phyloP scores from a whole-genome alignment of 495 filamentous ascomycete species.

The Aspergillus cristatus region DNA sequence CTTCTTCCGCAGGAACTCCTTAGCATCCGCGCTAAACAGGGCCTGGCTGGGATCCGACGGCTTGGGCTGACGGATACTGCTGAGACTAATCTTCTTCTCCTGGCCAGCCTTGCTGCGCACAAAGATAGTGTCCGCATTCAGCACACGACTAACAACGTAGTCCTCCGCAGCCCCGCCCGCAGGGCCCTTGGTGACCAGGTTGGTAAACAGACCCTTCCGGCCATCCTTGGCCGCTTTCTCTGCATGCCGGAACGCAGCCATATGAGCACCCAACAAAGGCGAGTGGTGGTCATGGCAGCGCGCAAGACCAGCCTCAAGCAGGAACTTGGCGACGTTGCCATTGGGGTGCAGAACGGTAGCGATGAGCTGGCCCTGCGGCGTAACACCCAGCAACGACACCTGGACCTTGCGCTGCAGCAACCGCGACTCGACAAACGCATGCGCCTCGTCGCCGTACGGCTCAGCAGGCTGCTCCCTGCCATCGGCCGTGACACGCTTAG shows the following conservation, averaged over 20 bases:
- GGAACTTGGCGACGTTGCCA: constrained; percentile 82
- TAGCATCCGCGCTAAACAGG: constrained; percentile 84
- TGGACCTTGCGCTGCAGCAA: constrained; percentile 79
- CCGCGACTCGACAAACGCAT: constrained; percentile 73
- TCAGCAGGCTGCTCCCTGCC: constrained; percentile 76
- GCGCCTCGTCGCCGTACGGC: constrained; percentile 78
- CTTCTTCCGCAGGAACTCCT: constrained; percentile 89
- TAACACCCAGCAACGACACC: constrained; percentile 72
- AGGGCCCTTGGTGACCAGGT: constrained; percentile 52
- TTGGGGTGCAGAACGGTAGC: constrained; percentile 74
- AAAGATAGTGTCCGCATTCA: constrained; percentile 83
- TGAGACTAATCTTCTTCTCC: constrained; percentile 86
- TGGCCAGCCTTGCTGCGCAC: constrained; percentile 70
- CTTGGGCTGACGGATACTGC: constrained; percentile 87
- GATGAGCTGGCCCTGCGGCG: constrained; percentile 76
- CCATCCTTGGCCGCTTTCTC: constrained; percentile 75
- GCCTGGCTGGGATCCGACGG: constrained; percentile 70
- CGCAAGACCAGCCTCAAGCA: constrained; percentile 81
- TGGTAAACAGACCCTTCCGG: constrained; percentile 67
- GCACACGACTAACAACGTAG: constrained; percentile 71
- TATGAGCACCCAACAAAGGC: constrained; percentile 73
- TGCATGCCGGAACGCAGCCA: constrained; percentile 75
- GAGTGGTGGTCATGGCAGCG: constrained; percentile 92
- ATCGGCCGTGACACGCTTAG: constrained; percentile 65
- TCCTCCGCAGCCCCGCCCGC: constrained; percentile 53